These are phyloP conservation scores for Abrus pulchellus DNA, from an alignment of 306 rosid species.

Conservation along the genomic window DNA sequence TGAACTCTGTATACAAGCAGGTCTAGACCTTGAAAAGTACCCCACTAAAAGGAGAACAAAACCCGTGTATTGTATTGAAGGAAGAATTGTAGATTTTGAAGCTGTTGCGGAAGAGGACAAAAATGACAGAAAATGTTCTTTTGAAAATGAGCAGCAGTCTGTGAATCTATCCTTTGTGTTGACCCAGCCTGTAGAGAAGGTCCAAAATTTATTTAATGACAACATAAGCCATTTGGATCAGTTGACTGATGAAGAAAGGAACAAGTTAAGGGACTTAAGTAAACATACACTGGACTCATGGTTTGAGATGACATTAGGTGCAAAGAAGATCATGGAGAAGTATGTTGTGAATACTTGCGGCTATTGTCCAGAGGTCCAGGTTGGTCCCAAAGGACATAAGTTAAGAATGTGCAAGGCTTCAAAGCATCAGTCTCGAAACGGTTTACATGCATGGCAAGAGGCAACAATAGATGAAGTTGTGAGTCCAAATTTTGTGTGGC, in stretches of 20 bases:
- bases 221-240: constrained; percentile 44
- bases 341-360: constrained; percentile 80
- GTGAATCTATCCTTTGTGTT: constrained; percentile 38
- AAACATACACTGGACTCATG: constrained; percentile 65
- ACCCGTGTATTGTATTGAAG: constrained; percentile 83
- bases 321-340: constrained; percentile 77
- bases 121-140: constrained; percentile 25
- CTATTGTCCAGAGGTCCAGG: constrained; percentile 87
- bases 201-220: constrained; percentile 45
- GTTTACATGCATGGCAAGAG: constrained; percentile 96
- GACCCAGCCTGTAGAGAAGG: constrained; percentile 43
- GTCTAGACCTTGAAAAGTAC: constrained; percentile 66
- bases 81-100: constrained; percentile 92
- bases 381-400: constrained; percentile 91
- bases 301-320: constrained; percentile 81
- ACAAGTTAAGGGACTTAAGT: constrained; percentile 55
- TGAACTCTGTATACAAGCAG: constrained; percentile 92
- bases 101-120: constrained; percentile 49
- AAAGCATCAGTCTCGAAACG: constrained; percentile 90
- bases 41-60: constrained; percentile 84
- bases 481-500: constrained; percentile 87
- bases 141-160: constrained; percentile 24
- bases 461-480: constrained; percentile 77
- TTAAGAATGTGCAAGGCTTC: constrained; percentile 88
- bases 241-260: constrained; percentile 46